phyloP scores from a whole-genome alignment of 768 basidiomycete species.

The Podaxis pistillaris region DNA sequence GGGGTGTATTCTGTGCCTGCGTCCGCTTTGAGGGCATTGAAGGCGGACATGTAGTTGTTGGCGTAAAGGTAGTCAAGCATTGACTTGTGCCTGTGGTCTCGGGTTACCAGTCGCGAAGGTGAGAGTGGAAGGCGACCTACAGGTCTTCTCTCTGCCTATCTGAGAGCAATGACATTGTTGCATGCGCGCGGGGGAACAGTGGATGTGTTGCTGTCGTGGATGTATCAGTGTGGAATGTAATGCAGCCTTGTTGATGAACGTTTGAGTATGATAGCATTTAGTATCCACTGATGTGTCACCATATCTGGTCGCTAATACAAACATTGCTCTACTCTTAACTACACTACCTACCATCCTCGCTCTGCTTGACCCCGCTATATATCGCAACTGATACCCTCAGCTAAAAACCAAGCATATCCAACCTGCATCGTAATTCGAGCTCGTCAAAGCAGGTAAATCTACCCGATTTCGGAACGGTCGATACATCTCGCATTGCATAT shows the following conservation, averaged over 20 bases:
- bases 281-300: constrained; percentile 3
- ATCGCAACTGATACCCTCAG: neutral
- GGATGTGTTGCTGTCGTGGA: neutral
- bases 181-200: neutral
- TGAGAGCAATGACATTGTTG: constrained; percentile 23
- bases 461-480: neutral
- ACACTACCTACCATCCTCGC: neutral
- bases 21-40: constrained; percentile 55
- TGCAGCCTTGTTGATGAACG: constrained; percentile 2
- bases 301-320: constrained; percentile 3
- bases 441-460: constrained; percentile 4
- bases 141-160: constrained; percentile 27
- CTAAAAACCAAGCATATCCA: neutral
- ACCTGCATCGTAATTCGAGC: constrained; percentile 1
- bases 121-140: constrained; percentile 16
- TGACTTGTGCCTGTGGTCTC: constrained; percentile 61
- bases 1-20: constrained; percentile 63
- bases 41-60: constrained; percentile 62
- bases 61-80: constrained; percentile 77
- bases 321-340: neutral
- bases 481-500: neutral
- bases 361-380: neutral
- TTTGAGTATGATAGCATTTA: constrained; percentile 9
- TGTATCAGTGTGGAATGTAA: neutral
- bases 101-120: constrained; percentile 16